phyloP scores from a whole-genome alignment of 2,329 filamentous ascomycete species.

The Sporothrix euskadiensis region DNA sequence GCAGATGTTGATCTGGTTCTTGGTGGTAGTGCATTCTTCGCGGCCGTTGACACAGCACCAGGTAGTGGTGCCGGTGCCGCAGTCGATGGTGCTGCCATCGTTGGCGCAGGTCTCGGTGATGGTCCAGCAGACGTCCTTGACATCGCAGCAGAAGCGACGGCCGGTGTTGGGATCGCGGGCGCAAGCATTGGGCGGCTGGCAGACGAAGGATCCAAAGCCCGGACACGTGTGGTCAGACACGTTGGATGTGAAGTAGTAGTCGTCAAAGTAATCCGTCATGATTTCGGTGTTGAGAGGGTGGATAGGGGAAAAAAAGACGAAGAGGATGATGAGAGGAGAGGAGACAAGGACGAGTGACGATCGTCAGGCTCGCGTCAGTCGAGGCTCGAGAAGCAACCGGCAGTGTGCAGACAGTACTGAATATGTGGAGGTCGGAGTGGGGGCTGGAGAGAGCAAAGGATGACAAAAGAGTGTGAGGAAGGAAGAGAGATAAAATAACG shows the following conservation, averaged over 20 bases:
- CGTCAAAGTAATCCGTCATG: constrained; percentile 30
- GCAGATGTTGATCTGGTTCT: constrained; percentile 33
- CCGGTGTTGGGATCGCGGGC: constrained; percentile 33
- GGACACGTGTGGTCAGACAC: constrained; percentile 29
- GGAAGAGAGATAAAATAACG: background rate
- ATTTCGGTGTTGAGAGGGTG: background rate
- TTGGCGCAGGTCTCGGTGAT: constrained; percentile 25
- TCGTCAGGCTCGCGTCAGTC: background rate
- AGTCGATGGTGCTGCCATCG: constrained; percentile 32
- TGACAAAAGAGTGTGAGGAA: background rate
- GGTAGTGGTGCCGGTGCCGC: constrained; percentile 25
- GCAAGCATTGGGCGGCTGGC: constrained; percentile 31
- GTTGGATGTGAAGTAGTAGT: constrained; percentile 32
- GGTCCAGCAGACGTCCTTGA: constrained; percentile 31
- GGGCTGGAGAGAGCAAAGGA: background rate
- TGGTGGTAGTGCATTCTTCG: constrained; percentile 29
- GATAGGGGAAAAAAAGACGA: background rate
- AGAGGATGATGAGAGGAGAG: background rate
- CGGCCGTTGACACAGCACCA: constrained; percentile 32
- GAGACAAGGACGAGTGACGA: background rate
- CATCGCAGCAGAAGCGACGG: constrained; percentile 31
- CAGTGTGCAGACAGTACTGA: background rate
- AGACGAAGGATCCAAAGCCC: constrained; percentile 26
- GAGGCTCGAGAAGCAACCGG: background rate
- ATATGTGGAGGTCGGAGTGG: background rate